Percentiles rank a stretch among this genome's conserved stretches.
Evolutionary conservation across 73 alveolate species (phyloP).

Genomic region (Paramecium octaurelia): DNA sequence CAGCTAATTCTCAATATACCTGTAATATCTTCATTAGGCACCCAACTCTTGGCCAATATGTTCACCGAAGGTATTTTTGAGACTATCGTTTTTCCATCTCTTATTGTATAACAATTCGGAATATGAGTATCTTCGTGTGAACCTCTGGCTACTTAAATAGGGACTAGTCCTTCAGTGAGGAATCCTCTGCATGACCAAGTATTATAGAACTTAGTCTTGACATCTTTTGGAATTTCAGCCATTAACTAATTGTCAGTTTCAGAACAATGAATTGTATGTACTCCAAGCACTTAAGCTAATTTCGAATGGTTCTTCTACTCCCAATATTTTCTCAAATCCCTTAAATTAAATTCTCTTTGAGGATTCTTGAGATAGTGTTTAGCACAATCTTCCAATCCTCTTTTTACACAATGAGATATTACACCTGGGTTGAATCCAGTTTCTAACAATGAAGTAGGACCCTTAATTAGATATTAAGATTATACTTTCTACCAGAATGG

Average conservation of each 20-base stretch:
- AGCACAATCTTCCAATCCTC: conserved; percentile 28
- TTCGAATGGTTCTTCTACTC: background rate
- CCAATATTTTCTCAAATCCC: background rate
- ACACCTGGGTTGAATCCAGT: conserved; percentile 32
- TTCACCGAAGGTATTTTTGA: background rate
- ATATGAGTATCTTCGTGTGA: background rate
- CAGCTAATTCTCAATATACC: background rate
- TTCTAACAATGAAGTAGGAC: background rate
- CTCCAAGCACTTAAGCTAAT: background rate
- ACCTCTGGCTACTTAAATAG: conserved; percentile 4
- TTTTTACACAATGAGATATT: background rate
- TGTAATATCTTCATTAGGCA: background rate
- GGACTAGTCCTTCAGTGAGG: conserved; percentile 19
- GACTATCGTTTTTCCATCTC: background rate
- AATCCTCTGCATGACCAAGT: conserved; percentile 47
- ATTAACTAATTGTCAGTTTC: background rate
- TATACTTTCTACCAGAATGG: background rate
- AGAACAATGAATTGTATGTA: conserved; percentile 31
- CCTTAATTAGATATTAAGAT: background rate
- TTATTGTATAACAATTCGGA: background rate
- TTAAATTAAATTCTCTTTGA: background rate
- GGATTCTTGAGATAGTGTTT: background rate
- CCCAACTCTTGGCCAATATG: background rate
- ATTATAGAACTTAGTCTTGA: background rate
- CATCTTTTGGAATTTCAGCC: background rate